These are phyloP conservation scores for Alnus glutinosa DNA, from an alignment of 306 rosid species.

Conservation along the genomic window DNA sequence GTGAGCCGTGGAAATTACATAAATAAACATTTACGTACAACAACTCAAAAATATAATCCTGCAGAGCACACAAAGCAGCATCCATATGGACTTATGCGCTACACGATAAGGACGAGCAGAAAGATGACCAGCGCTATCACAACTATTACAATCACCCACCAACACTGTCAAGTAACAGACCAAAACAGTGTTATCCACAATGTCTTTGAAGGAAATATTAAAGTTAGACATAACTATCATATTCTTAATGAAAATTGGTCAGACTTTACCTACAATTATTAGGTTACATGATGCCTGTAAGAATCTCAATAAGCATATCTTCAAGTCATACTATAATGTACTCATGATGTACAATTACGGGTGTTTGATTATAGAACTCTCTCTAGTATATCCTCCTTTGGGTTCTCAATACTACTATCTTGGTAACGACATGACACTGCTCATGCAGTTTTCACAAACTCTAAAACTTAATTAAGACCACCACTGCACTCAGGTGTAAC, in stretches of 20 bases:
- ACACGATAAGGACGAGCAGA: constrained; percentile 47
- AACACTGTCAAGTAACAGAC: constrained; percentile 55
- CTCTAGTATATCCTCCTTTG: background rate
- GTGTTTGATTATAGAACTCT: background rate
- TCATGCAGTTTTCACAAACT: background rate
- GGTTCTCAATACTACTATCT: background rate
- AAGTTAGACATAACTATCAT: constrained; percentile 6
- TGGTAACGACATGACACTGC: background rate
- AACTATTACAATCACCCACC: constrained; percentile 57
- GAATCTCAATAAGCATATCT: too few species aligned
- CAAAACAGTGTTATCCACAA: constrained; percentile 2
- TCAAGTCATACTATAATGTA: background rate
- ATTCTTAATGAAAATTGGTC: constrained; percentile 20
- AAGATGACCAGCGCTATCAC: constrained; percentile 47
- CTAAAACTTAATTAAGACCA: background rate
- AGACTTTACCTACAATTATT: constrained; percentile 3
- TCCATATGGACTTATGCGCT: constrained; percentile 23
- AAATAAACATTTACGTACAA: constrained; percentile 16
- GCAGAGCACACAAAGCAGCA: constrained; percentile 16
- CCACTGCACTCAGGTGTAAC: background rate
- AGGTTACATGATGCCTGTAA: background rate
- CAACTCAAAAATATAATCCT: constrained; percentile 12
- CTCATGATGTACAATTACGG: background rate
- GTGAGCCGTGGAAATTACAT: constrained; percentile 27
- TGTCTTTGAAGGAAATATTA: background rate